Percentiles rank a stretch among this genome's conserved stretches.
These are phyloP conservation scores for Metschnikowia aberdeeniae DNA, from an alignment of 805 yeast genomes.

Conservation along the genomic window DNA sequence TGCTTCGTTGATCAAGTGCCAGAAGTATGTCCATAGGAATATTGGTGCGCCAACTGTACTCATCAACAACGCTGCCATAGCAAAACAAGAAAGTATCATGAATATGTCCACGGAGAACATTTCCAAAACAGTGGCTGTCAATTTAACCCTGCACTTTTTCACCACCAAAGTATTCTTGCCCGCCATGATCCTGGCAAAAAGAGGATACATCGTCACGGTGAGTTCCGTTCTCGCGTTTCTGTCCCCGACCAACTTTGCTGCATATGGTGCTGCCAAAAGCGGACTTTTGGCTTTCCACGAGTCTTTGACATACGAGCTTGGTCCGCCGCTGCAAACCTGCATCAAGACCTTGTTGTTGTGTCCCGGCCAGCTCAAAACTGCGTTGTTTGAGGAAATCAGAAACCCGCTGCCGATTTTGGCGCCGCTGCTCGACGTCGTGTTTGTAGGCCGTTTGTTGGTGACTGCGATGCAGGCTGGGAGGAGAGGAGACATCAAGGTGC, in stretches of 20 bases:
- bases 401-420: conserved; percentile 78
- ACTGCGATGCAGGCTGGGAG: conserved; percentile 55
- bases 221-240: conserved; percentile 83
- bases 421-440: conserved; percentile 69
- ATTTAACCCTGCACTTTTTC: conserved; percentile 65
- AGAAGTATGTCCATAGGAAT: conserved; percentile 38
- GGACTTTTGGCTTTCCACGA: conserved; percentile 84
- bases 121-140: conserved; percentile 59
- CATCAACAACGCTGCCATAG: conserved; percentile 83
- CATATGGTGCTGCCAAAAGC: conserved; percentile 88
- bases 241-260: conserved; percentile 77
- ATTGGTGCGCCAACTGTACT: conserved; percentile 63
- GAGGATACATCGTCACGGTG: conserved; percentile 78
- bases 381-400: conserved; percentile 65
- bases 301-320: conserved; percentile 66
- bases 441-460: conserved; percentile 59
- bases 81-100: conserved; percentile 52
- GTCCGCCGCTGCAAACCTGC: conserved; percentile 45
- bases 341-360: conserved; percentile 73
- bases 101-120: conserved; percentile 57
- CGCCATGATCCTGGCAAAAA: conserved; percentile 51
- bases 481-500: conserved; percentile 66
- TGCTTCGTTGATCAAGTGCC: conserved; percentile 39
- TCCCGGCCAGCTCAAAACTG: conserved; percentile 82
- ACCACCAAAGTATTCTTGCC: conserved; percentile 72